phyloP scores from a whole-genome alignment of 768 basidiomycete species.

The Fomitopsis pulvina region DNA sequence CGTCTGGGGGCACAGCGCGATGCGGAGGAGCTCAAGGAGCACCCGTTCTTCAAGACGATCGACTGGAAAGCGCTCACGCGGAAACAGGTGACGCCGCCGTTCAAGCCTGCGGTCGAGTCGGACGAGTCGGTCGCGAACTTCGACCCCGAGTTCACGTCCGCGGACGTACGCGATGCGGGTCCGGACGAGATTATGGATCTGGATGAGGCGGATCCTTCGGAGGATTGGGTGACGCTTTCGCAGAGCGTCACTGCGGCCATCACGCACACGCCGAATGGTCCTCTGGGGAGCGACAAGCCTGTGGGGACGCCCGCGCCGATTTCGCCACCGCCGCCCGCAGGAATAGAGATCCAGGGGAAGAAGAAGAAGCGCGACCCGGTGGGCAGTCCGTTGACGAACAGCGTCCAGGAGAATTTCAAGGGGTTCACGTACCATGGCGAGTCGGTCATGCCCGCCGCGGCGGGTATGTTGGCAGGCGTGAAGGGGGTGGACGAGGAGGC shows the following conservation, averaged over 20 bases:
- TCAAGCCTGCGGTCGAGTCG: conserved; percentile 96
- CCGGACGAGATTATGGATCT: conserved; percentile 35
- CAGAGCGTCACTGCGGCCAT: conserved; percentile 25
- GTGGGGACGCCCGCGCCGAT: conserved; percentile 10
- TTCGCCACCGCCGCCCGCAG: conserved; percentile 4
- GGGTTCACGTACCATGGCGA: conserved; percentile 88
- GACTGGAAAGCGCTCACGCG: conserved; percentile 86
- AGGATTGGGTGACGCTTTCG: conserved; percentile 55
- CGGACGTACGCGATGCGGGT: conserved; percentile 75
- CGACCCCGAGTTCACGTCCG: conserved; percentile 94
- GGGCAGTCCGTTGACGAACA: conserved; percentile 70
- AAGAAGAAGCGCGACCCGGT: conserved; percentile 33
- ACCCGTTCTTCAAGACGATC: conserved; percentile 86
- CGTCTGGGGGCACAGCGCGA: conserved; percentile 89
- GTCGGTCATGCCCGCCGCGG: conserved; percentile 40
- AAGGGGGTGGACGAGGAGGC: conserved; percentile 21
- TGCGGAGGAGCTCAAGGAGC: conserved; percentile 91
- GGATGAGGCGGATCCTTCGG: conserved; percentile 57
- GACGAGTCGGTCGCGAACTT: conserved; percentile 99
- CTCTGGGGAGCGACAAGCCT: conserved; percentile 44
- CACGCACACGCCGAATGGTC: conserved; percentile 67
- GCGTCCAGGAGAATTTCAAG: conserved; percentile 93
- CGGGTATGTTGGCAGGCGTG: conserved; percentile 31
- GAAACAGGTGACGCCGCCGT: conserved; percentile 93
- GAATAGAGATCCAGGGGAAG: conserved; percentile 48